Base-by-base conservation (phyloP, 805 yeast species). In the Metschnikowia santaceciliae region DNA sequence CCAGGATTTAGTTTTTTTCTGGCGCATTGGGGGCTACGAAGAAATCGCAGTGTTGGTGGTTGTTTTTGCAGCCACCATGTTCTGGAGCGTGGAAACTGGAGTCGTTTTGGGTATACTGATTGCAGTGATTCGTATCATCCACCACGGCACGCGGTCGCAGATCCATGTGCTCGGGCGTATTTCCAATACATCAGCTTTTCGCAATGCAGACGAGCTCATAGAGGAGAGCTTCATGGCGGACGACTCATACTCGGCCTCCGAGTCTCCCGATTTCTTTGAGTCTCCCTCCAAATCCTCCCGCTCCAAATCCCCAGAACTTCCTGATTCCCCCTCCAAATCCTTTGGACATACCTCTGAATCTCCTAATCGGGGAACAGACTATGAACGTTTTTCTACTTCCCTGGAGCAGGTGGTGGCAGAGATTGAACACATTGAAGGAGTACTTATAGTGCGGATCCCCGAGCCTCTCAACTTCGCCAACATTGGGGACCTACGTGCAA, bases 401-500 rank as follows among this genome's bases (percentile, higher is more conserved):
- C 30, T 26, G 30, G 30, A 26, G 19, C 17, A 15, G 32, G 42
- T 17, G 34, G 61, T 70, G 17, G 66, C 67, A 17, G 66, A 68
- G 61, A 61, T 68, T 61, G 62, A 77, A 58, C 78, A 73, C 37
- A 72, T 86, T 45, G 88, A 84, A 56, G 90, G 90, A 0, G 86
- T 90, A 49, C 71, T 91, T 34, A 81, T 90, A 30, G 86, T 90
- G 35, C 86, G 84, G 55, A 80, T 90, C 40, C 90, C 96, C 0
- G 97, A 90, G 62, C 96, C 97, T 1, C 72, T 90, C 53, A 88
- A 91, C 4, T 90, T 90, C 67, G 89, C 96, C 37, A 90, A 91
- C 65, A 78, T 91, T 6, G 86, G 86, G 26, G 95, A 88, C 58
- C 71, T 90, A 54, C 82, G 85, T 54, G 74, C 79, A 50, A 73